Evolutionary conservation across 305 asterid genomes (phyloP).

Genomic region (Fraxinus baroniana): DNA sequence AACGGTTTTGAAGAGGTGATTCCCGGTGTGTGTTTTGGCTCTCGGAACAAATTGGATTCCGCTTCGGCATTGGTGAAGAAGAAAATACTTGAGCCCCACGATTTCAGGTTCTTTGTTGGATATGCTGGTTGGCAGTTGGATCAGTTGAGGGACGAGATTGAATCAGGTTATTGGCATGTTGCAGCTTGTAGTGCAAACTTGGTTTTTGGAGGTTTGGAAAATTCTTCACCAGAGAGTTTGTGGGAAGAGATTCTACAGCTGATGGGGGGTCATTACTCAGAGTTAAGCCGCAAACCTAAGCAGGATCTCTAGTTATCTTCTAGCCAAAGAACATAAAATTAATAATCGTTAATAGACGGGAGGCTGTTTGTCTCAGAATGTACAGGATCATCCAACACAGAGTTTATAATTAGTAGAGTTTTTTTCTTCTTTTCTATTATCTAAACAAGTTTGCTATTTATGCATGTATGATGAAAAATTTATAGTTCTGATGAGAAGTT

Average conservation of each 20-base stretch:
- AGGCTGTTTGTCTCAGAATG: constrained; percentile 24
- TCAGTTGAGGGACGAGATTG: constrained; percentile 77
- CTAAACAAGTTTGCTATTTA: constrained; percentile 24
- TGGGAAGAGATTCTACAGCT: constrained; percentile 91
- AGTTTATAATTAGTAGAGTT: constrained; percentile 15
- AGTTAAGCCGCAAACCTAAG: constrained; percentile 92
- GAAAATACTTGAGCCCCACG: constrained; percentile 63
- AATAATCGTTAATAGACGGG: not conserved
- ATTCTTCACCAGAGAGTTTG: constrained; percentile 45
- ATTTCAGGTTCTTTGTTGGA: constrained; percentile 86
- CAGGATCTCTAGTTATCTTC: constrained; percentile 56
- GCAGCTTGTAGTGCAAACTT: constrained; percentile 85
- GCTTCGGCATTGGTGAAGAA: constrained; percentile 65
- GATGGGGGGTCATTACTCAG: constrained; percentile 94
- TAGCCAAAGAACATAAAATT: not conserved
- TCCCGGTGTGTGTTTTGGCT: constrained; percentile 71
- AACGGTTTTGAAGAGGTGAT: constrained; percentile 69
- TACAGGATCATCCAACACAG: constrained; percentile 33
- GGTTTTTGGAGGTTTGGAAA: constrained; percentile 50
- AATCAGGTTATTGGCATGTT: constrained; percentile 74
- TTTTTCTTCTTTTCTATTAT: not conserved
- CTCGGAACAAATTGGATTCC: constrained; percentile 69
- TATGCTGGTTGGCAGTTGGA: constrained; percentile 94
- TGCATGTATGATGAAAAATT: constrained; percentile 21
- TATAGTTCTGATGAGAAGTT: constrained; percentile 1